Evolutionary conservation across 768 basidiomycete genomes (phyloP), one percentile per base, ranked within the genome.

Genomic region (Leccinum pellstonianum): DNA sequence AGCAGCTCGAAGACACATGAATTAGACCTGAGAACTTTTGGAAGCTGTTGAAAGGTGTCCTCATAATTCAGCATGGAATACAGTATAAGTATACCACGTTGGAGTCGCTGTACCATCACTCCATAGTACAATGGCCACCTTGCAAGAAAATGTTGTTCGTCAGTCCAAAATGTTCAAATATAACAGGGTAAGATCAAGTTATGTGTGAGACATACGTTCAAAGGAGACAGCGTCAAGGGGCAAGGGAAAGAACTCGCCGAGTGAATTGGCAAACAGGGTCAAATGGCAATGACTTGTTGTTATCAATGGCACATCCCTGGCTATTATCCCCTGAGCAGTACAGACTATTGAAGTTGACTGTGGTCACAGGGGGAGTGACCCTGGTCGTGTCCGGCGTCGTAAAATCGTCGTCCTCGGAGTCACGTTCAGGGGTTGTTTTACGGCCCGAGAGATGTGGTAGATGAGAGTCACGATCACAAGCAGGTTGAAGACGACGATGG

Each of bases 1-100:
- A 98, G 73, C 97, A 99, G 69, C 80, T 98, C 35, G 98, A 99
- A 68, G 97, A 98, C 77, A 99, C 98, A 75, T 82, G 97, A 43
- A 96, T 98, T 9, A 96, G 95, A 2, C 80, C 98, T 52, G 96
- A 98, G 75, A 98, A 98, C 81, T 99, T 4, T 71, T 98, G 1
- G 88, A 90, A 56, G 92, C 92, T 0, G 85, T 98, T 11, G 95
- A 98, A 72, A 87, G 87, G 27, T 89, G 87, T 69, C 76, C 91
- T 21, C 75, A 41, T 69, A 43, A 9, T 51, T 51, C 17, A 57
- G 17, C 15, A 31, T 11, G 3, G 14, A 19, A 31, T 7, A 14
- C 52, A 10, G 41, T 19, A 11, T 2, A 9, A 29, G 29, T 11
- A 19, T 6, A 19, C 19, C 59, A 37, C 35, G 50, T 21, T 21